Evolutionary conservation across 2,329 filamentous ascomycete genomes (phyloP).

Genomic region (Paecilomyces fulvus): DNA sequence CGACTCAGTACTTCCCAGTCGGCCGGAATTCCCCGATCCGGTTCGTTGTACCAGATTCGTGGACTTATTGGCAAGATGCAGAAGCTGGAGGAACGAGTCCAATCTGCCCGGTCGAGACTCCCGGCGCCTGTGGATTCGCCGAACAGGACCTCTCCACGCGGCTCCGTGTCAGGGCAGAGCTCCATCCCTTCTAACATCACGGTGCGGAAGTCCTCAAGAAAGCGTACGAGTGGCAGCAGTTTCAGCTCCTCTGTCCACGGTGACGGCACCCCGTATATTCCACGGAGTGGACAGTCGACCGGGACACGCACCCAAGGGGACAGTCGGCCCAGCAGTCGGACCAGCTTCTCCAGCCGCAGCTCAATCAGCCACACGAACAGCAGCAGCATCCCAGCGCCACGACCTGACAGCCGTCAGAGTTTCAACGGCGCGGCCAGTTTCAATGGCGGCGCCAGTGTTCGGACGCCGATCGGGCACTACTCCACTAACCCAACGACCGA

Average conservation of each 20-base stretch:
- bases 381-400: slow-evolving; percentile 35
- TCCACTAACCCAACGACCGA: slow-evolving; percentile 40
- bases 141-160: slow-evolving; percentile 69
- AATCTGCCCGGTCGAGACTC: slow-evolving; percentile 82
- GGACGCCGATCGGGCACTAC: slow-evolving; percentile 56
- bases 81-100: slow-evolving; percentile 85
- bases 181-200: slow-evolving; percentile 49
- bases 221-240: slow-evolving; percentile 36
- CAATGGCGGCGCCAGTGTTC: slow-evolving; percentile 21
- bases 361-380: slow-evolving; percentile 33
- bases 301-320: slow-evolving; percentile 35
- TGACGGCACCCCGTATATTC: slow-evolving; percentile 27
- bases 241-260: slow-evolving; percentile 30
- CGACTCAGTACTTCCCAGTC: slow-evolving; percentile 13
- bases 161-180: slow-evolving; percentile 40
- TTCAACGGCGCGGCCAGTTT: slow-evolving; percentile 34
- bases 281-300: slow-evolving; percentile 40
- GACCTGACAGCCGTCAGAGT: slow-evolving; percentile 59
- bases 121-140: slow-evolving; percentile 73
- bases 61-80: slow-evolving; percentile 95
- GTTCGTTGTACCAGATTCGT: slow-evolving; percentile 85
- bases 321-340: slow-evolving; percentile 66
- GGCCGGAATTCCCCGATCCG: slow-evolving; percentile 47
- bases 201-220: slow-evolving; percentile 38
- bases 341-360: slow-evolving; percentile 47